Evolutionary conservation across 177 flowering plant genomes (phyloP).

Genomic region (Vitis hybrid): DNA sequence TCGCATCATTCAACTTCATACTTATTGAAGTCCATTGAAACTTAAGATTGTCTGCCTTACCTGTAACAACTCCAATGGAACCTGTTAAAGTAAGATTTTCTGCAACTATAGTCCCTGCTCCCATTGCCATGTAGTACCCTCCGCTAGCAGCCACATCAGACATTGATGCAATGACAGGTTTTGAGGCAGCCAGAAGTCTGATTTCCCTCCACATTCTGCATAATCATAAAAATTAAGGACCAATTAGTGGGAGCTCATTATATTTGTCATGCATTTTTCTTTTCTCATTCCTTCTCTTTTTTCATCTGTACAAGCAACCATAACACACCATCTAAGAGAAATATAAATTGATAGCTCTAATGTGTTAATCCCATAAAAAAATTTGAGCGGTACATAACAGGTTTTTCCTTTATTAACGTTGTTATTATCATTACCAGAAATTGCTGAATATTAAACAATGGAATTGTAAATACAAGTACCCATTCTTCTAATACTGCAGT

Average conservation of each 20-base stretch:
- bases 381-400: too few relatives aligned
- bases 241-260: not conserved
- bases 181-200: constrained; percentile 68
- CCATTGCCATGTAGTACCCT: constrained; percentile 99
- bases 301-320: not conserved
- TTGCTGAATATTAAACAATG: too few relatives aligned
- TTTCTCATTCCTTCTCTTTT: not conserved
- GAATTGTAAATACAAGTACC: too few relatives aligned
- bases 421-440: too few relatives aligned
- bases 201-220: constrained; percentile 97
- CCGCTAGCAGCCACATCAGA: constrained; percentile 98
- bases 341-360: not conserved
- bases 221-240: constrained; percentile 5
- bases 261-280: not conserved
- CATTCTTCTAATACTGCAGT: too few relatives aligned
- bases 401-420: too few relatives aligned
- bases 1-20: not conserved
- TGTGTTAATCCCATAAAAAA: too few relatives aligned
- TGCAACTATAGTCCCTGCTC: constrained; percentile 71
- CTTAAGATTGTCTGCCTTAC: constrained; percentile 23
- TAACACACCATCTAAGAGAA: not conserved
- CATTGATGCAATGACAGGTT: constrained; percentile 95
- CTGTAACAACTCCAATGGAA: constrained; percentile 96
- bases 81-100: constrained; percentile 89
- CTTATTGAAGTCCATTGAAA: not conserved